A percentile compares a stretch with the other conserved stretches of the same genome.
phyloP scores from a whole-genome alignment of 441 rosid species.

The Gossypium laxum region DNA sequence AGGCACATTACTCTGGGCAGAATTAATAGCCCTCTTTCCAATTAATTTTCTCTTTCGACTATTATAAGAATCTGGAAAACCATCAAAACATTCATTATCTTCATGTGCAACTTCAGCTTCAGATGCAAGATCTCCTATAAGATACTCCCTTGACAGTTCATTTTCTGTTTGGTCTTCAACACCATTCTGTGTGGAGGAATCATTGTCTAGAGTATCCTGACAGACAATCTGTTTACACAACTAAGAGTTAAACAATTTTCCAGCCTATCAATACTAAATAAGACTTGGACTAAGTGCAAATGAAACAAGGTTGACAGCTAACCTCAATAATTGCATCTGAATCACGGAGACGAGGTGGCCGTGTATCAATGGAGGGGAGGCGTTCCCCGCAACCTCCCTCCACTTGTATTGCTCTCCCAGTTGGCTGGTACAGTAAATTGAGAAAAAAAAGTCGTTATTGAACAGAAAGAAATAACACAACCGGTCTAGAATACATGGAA shows the following conservation, averaged over 20 bases:
- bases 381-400: conserved; percentile 86
- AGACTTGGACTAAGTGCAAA: conserved; percentile 12
- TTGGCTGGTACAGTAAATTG: conserved; percentile 45
- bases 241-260: conserved; percentile 22
- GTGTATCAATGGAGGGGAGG: conserved; percentile 73
- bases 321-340: conserved; percentile 94
- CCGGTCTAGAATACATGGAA: background rate
- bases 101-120: conserved; percentile 26
- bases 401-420: conserved; percentile 94
- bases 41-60: conserved; percentile 33
- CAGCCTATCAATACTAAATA: conserved; percentile 6
- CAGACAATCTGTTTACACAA: conserved; percentile 63
- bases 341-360: conserved; percentile 81
- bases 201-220: conserved; percentile 53
- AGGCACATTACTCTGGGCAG: conserved; percentile 32
- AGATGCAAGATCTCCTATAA: conserved; percentile 25
- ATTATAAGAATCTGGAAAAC: conserved; percentile 28
- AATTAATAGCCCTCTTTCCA: conserved; percentile 28
- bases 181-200: conserved; percentile 40
- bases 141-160: conserved; percentile 31
- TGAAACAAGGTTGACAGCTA: conserved; percentile 12
- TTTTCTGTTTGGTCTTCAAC: conserved; percentile 24
- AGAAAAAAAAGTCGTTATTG: conserved; percentile 6
- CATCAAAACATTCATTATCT: conserved; percentile 31
- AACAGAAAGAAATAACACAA: background rate